phyloP scores from a whole-genome alignment of 2,329 filamentous ascomycete species.

The Xylariaceae sp. region DNA sequence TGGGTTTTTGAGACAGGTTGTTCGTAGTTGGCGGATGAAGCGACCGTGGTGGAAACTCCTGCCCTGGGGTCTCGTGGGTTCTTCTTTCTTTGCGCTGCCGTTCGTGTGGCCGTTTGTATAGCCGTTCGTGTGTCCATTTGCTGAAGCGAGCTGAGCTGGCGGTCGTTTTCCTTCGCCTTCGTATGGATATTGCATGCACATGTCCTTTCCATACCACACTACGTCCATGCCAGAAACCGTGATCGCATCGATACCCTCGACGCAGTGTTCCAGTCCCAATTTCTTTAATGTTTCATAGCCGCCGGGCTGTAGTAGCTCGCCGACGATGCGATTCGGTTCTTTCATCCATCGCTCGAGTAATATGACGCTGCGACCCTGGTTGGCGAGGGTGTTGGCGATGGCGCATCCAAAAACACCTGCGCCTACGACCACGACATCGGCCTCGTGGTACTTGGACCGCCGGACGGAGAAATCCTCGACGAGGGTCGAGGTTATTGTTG shows the following conservation, averaged over 20 bases:
- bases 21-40: constrained; percentile 79
- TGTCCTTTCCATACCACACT: constrained; percentile 70
- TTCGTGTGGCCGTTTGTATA: constrained; percentile 27
- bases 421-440: constrained; percentile 87
- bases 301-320: constrained; percentile 90
- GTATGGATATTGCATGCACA: constrained; percentile 74
- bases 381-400: constrained; percentile 75
- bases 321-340: constrained; percentile 93
- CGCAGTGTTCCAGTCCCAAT: constrained; percentile 74
- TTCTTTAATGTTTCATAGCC: constrained; percentile 77
- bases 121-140: constrained; percentile 14
- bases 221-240: constrained; percentile 83
- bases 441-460: constrained; percentile 55
- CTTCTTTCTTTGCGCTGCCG: constrained; percentile 21
- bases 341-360: constrained; percentile 85
- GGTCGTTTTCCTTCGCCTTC: constrained; percentile 40
- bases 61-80: constrained; percentile 58
- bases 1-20: constrained; percentile 66
- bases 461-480: constrained; percentile 42
- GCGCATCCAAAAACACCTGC: constrained; percentile 89
- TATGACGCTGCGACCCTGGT: constrained; percentile 86
- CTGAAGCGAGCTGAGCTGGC: constrained; percentile 2
- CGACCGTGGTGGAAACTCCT: constrained; percentile 89
- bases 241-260: constrained; percentile 86
- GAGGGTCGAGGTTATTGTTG: constrained; percentile 11